Evolutionary conservation across 768 basidiomycete species (phyloP).

Genomic region (Boletus vinaceobasis): DNA sequence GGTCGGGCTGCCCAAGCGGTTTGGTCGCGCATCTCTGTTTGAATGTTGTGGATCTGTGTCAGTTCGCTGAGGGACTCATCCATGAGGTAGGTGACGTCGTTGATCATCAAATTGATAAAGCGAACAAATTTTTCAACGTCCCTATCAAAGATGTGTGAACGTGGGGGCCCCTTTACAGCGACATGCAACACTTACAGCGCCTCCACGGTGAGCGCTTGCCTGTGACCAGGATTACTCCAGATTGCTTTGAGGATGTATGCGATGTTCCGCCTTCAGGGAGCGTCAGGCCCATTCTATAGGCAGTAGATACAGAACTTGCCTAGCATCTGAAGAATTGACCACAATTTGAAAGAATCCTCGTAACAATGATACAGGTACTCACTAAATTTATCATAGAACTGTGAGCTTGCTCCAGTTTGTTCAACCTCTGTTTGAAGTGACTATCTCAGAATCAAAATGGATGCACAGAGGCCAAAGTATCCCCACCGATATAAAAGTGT

Average conservation of each 20-base stretch:
- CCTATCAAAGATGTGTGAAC: conserved; percentile 37
- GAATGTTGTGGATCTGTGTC: conserved; percentile 82
- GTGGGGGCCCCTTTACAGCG: neutral
- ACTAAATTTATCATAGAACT: conserved; percentile 99
- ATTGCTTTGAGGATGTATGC: conserved; percentile 83
- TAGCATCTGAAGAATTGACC: conserved; percentile 43
- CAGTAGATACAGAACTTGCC: conserved; percentile 30
- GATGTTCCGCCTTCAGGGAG: conserved; percentile 70
- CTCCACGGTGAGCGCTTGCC: conserved; percentile 79
- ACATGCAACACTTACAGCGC: conserved; percentile 52
- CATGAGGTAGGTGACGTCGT: conserved; percentile 97
- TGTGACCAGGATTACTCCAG: conserved; percentile 88
- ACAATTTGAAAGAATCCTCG: conserved; percentile 5
- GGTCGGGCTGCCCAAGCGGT: conserved; percentile 66
- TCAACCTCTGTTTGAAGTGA: conserved; percentile 72
- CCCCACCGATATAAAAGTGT: conserved; percentile 89
- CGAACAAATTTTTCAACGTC: conserved; percentile 91
- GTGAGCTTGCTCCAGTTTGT: conserved; percentile 94
- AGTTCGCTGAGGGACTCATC: conserved; percentile 92
- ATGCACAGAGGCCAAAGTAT: neutral
- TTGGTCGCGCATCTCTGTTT: conserved; percentile 78
- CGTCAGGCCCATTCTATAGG: conserved; percentile 10
- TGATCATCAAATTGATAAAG: conserved; percentile 97
- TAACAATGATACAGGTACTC: conserved; percentile 30
- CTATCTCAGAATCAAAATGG: neutral